A percentile compares a stretch with the other conserved stretches of the same genome.
These are phyloP conservation scores for Calonectria pseudoturangicola DNA, from an alignment of 2,329 filamentous ascomycete species.

Conservation along the genomic window DNA sequence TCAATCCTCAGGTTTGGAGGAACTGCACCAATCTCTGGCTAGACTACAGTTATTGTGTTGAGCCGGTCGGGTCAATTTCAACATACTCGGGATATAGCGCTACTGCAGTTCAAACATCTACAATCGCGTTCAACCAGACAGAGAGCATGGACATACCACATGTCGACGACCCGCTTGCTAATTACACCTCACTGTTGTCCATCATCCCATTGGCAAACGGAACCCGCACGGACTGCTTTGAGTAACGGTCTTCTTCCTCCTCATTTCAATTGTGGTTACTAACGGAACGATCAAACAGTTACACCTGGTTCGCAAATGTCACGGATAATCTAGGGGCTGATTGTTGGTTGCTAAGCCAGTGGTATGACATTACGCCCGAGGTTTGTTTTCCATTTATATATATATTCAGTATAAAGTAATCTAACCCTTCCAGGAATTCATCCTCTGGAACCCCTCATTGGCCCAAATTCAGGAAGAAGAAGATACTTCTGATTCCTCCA, in stretches of 20 bases:
- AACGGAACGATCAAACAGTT: too few relatives aligned
- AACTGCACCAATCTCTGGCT: slow-evolving; percentile 41
- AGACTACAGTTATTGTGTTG: slow-evolving; percentile 37
- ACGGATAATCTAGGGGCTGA: not conserved
- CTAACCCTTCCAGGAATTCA: too few relatives aligned
- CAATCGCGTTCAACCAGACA: too few relatives aligned
- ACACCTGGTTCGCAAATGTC: not conserved
- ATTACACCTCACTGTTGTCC: too few relatives aligned
- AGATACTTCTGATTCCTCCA: not conserved
- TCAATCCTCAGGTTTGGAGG: slow-evolving; percentile 29
- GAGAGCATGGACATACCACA: not conserved
- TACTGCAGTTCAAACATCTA: not conserved
- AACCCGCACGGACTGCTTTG: not conserved
- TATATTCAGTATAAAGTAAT: too few relatives aligned
- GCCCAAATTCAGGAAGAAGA: too few relatives aligned
- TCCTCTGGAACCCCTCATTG: slow-evolving; percentile 11
- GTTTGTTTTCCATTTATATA: too few relatives aligned
- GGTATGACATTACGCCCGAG: not conserved
- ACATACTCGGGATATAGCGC: slow-evolving; percentile 19
- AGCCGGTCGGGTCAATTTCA: slow-evolving; percentile 30
- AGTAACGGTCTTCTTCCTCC: too few relatives aligned
- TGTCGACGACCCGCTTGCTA: not conserved
- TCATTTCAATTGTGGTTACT: too few relatives aligned
- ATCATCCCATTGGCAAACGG: not conserved
- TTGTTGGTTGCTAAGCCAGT: not conserved